Percentiles rank a stretch among this genome's conserved stretches.
These are phyloP conservation scores for Naumovozyma baii DNA, from an alignment of 805 yeast species.

Conservation along the genomic window DNA sequence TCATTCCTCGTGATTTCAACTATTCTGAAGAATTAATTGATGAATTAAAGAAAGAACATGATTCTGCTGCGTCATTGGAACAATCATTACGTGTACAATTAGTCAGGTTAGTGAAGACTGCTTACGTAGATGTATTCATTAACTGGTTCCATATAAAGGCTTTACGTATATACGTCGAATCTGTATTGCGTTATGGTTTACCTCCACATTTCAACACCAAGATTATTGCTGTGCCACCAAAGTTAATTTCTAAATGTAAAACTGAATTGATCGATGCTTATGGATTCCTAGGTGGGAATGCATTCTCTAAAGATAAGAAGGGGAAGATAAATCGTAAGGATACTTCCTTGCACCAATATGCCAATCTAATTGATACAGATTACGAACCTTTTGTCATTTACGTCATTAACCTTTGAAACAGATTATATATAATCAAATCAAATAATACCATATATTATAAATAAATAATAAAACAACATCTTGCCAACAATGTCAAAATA, in stretches of 20 bases:
- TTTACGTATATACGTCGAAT: constrained; percentile 81
- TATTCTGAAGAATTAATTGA: constrained; percentile 71
- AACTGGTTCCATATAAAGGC: constrained; percentile 88
- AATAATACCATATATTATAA: too few relatives aligned
- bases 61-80: constrained; percentile 66
- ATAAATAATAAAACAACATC: neutral
- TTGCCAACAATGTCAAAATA: too few relatives aligned
- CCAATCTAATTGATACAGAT: constrained; percentile 86
- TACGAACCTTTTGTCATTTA: constrained; percentile 94
- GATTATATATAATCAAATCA: too few relatives aligned
- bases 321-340: constrained; percentile 55
- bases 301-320: constrained; percentile 57
- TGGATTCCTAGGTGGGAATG: constrained; percentile 88
- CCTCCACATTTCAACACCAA: constrained; percentile 79
- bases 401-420: constrained; percentile 26
- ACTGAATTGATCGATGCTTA: constrained; percentile 61
- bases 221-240: constrained; percentile 38
- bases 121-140: constrained; percentile 77
- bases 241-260: constrained; percentile 48
- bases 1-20: constrained; percentile 86
- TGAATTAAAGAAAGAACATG: constrained; percentile 68
- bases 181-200: constrained; percentile 89
- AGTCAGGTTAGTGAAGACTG: constrained; percentile 73
- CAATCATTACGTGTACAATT: constrained; percentile 64
- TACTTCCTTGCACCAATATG: constrained; percentile 68